Conservation (phyloP, 2,329 filamentous ascomycete species). For the Aspergillus calidoustus region DNA sequence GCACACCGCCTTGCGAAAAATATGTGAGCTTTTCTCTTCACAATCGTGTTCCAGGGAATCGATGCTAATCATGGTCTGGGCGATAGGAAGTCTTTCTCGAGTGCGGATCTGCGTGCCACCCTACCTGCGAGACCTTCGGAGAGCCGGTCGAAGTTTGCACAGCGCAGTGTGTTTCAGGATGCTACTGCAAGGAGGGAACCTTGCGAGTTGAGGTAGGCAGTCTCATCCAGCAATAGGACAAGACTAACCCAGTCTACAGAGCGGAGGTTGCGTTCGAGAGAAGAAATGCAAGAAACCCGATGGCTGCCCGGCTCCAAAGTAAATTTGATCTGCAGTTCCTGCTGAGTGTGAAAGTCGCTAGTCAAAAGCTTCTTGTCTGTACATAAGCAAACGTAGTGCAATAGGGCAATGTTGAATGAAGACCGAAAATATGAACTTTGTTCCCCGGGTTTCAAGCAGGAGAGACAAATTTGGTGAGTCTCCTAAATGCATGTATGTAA, state of each 20-base stretch:
- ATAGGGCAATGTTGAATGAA: background rate
- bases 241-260: background rate
- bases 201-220: slow-evolving; percentile 2
- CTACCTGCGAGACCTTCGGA: slow-evolving; percentile 11
- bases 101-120: slow-evolving; percentile 14
- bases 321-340: background rate
- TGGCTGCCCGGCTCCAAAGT: background rate
- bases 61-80: background rate
- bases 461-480: background rate
- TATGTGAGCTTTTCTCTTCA: background rate
- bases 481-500: background rate
- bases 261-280: background rate
- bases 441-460: background rate
- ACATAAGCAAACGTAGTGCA: background rate
- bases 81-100: slow-evolving; percentile 4
- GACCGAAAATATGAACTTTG: too few species aligned
- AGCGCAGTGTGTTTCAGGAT: slow-evolving; percentile 9
- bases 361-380: background rate
- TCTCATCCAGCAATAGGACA: background rate
- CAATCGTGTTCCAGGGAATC: background rate
- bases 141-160: slow-evolving; percentile 1
- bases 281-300: background rate
- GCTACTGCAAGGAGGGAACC: slow-evolving; percentile 8
- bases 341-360: background rate
- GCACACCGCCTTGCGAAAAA: slow-evolving; percentile 4